Evolutionary conservation across 2,329 filamentous ascomycete genomes (phyloP), one percentile per base, ranked within the genome.

Genomic region (Ceratocystiopsis brevicomis): DNA sequence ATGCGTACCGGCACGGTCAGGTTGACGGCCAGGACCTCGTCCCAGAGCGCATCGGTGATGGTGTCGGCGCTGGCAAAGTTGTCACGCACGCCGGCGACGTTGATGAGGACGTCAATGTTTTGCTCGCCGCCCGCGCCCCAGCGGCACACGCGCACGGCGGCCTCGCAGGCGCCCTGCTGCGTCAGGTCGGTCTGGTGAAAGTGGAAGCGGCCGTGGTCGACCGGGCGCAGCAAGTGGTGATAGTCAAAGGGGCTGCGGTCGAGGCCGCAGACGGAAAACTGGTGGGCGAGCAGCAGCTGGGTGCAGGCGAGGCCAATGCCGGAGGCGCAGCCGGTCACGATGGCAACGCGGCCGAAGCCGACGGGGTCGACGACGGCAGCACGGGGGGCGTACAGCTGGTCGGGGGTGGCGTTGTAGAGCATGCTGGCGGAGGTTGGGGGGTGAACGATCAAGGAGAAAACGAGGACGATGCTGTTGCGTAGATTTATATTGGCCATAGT

Each of bases 81-180:
- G 39, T 65, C 65, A 46, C 68, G 65, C 38, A 63, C 52, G 40
- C 69, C 68, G 6, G 73, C 73, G 13, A 70, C 61, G 44, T 77
- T 74, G 11, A 67, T 69, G 18, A 69, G 67, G 10, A 68, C 65
- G 49, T 73, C 67, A 10, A 74, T 60, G 44, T 63, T 63, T 9
- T 54, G 42, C 9, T 32, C 38, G 41, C 44, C 34, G 53, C 53
- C 54, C 42, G 51, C 55, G 16, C 52, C 48, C n/a, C 46, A 48
- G 30, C 54, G 47, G 39, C 55, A 58, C 30, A 57, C 53, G 37
- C 52, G 50, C 6, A 60, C 54, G 18, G 51, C 54, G 38, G 58
- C 53, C 37, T 61, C 58, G 38, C 53, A 57, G 16, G 53, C 54
- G 4, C 53, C 53, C 3, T 53, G 47, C 3, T 43, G 47, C 13